Evolutionary conservation across 805 yeast genomes (phyloP).

Genomic region (Yueomyces sp.): DNA sequence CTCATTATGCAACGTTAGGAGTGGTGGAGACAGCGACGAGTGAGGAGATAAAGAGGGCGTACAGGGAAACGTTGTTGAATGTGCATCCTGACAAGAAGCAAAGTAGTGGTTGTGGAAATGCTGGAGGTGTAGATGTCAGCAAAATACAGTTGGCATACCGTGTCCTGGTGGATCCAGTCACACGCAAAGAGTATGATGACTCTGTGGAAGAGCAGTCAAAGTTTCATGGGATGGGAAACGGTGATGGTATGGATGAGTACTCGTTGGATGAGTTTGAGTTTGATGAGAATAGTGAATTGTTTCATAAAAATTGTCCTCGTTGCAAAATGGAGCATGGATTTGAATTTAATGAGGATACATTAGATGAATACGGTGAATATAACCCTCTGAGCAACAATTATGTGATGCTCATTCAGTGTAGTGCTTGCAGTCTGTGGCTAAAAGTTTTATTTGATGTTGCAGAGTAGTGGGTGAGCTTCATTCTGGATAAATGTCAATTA

Average conservation of each 20-base stretch:
- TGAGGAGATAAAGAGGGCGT: constrained; percentile 45
- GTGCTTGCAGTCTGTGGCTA: constrained; percentile 77
- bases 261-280: constrained; percentile 49
- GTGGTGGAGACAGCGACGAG: constrained; percentile 27
- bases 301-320: constrained; percentile 48
- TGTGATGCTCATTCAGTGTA: constrained; percentile 67
- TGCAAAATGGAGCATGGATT: constrained; percentile 45
- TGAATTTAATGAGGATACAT: constrained; percentile 43
- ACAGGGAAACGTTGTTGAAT: constrained; percentile 41
- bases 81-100: constrained; percentile 68
- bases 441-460: constrained; percentile 45
- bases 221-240: constrained; percentile 30
- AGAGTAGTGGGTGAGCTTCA: not conserved
- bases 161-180: constrained; percentile 30
- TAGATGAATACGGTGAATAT: constrained; percentile 35
- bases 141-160: constrained; percentile 51
- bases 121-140: not conserved
- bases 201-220: constrained; percentile 25
- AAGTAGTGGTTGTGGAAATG: not conserved
- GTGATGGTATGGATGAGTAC: constrained; percentile 53
- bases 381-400: constrained; percentile 34
- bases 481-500: too few relatives aligned
- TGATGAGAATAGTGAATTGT: constrained; percentile 26
- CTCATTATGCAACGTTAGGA: constrained; percentile 49
- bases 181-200: constrained; percentile 40